Conservation (phyloP, 495 filamentous ascomycete species). For the Tuber indicum region DNA sequence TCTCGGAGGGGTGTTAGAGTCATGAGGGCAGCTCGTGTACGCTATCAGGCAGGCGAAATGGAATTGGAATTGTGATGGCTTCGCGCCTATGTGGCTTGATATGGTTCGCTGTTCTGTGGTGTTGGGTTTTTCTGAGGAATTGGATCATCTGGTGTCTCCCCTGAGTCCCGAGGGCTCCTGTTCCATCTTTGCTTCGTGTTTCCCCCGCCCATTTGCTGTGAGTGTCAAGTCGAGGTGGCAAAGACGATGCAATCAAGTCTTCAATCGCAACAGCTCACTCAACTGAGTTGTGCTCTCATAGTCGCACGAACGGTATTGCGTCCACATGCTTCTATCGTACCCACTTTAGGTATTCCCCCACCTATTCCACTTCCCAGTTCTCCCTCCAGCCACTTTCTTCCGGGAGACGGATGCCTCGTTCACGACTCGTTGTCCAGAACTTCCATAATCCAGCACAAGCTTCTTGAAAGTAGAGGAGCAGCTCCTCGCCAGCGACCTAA, state of each 20-base stretch:
- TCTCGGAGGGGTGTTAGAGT: neutral
- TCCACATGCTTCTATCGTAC: neutral
- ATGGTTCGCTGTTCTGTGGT: no score
- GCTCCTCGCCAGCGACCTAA: neutral
- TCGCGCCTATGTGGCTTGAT: neutral
- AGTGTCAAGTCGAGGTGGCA: neutral
- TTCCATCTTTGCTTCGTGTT: neutral
- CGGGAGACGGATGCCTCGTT: neutral
- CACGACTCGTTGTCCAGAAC: neutral
- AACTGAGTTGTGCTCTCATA: neutral
- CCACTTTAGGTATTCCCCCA: neutral
- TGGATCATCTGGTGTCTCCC: neutral
- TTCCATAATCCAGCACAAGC: neutral
- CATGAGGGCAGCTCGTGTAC: neutral
- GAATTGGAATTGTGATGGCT: neutral
- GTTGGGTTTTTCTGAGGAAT: neutral
- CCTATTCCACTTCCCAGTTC: neutral
- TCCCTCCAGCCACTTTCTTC: neutral
- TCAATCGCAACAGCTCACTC: neutral
- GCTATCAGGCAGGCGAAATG: neutral
- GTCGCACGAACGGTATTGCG: neutral
- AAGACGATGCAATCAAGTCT: neutral
- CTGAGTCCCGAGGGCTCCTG: neutral
- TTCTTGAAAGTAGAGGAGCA: neutral
- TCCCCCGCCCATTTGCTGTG: neutral